These are phyloP conservation scores for Diplocarpon rosae DNA, from an alignment of 2,329 filamentous ascomycete genomes.

Conservation along the genomic window DNA sequence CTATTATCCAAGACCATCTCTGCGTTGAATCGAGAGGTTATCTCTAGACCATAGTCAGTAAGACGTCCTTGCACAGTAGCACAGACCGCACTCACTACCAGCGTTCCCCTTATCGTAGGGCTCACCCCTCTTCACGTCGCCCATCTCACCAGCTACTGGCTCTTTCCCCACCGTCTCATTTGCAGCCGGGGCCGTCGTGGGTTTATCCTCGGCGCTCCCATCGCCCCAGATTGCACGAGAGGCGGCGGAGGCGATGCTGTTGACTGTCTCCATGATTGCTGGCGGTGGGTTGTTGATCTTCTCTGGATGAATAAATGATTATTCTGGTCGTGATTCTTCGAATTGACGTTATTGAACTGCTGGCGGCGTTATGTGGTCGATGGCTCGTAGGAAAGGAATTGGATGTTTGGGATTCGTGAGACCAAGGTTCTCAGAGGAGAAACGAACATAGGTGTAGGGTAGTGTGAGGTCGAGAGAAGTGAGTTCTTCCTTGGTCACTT, in stretches of 20 bases:
- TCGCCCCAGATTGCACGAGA: conserved; percentile 35
- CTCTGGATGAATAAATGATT: too few relatives aligned
- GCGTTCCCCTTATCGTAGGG: conserved; percentile 73
- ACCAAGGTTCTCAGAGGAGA: too few relatives aligned
- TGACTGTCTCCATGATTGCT: conserved; percentile 51
- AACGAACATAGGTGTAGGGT: too few relatives aligned
- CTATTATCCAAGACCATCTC: too few relatives aligned
- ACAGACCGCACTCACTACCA: conserved; percentile 29
- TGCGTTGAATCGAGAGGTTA: background rate
- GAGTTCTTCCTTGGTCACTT: too few relatives aligned
- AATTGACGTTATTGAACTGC: background rate
- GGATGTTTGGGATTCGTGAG: too few relatives aligned
- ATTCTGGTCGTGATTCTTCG: background rate
- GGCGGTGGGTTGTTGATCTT: background rate
- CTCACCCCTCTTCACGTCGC: conserved; percentile 55
- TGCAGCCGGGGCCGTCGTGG: conserved; percentile 15
- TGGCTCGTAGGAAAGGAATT: too few relatives aligned
- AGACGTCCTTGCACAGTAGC: background rate
- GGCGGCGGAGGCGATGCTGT: conserved; percentile 37
- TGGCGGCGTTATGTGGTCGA: too few relatives aligned
- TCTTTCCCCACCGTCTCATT: conserved; percentile 37
- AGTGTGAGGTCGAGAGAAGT: too few relatives aligned
- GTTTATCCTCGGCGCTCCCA: conserved; percentile 7
- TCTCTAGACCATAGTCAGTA: too few relatives aligned
- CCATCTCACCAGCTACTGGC: conserved; percentile 60